These are phyloP conservation scores for Quillaja saponaria DNA, from an alignment of 306 rosid species.

Conservation along the genomic window DNA sequence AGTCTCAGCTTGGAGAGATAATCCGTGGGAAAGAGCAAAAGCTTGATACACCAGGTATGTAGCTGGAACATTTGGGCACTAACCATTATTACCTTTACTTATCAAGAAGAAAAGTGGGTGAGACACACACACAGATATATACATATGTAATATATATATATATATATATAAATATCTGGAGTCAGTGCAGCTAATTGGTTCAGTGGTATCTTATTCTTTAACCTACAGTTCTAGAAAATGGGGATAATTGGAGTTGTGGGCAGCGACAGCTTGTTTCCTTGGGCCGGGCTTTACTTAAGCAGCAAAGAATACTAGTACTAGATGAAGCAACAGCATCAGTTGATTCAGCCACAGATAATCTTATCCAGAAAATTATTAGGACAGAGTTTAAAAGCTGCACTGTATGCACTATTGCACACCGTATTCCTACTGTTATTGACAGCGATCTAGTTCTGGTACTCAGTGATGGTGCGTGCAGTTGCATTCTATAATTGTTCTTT, in stretches of 20 bases:
- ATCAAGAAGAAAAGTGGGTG: not conserved
- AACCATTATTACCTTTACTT: slow-evolving; percentile 4
- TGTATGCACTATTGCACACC: slow-evolving; percentile 88
- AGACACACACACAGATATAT: too few relatives aligned
- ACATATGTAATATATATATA: too few relatives aligned
- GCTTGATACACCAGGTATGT: slow-evolving; percentile 80
- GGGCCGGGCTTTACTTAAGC: slow-evolving; percentile 93
- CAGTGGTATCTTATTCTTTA: slow-evolving; percentile 21
- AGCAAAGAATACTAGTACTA: slow-evolving; percentile 88
- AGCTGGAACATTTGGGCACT: not conserved
- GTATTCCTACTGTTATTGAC: slow-evolving; percentile 94
- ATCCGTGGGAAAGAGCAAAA: slow-evolving; percentile 64
- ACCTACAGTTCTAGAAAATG: slow-evolving; percentile 91
- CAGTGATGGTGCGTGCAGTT: slow-evolving; percentile 71
- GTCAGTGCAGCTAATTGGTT: slow-evolving; percentile 6
- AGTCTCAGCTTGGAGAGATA: slow-evolving; percentile 80
- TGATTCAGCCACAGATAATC: slow-evolving; percentile 87
- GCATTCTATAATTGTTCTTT: not conserved
- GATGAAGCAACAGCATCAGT: slow-evolving; percentile 99
- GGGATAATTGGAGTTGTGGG: slow-evolving; percentile 99
- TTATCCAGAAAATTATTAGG: slow-evolving; percentile 83
- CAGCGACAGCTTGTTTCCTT: slow-evolving; percentile 94
- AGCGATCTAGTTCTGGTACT: slow-evolving; percentile 83
- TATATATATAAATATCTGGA: slow-evolving; percentile 8
- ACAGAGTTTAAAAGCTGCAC: slow-evolving; percentile 82